These are phyloP conservation scores for Coprinopsis sp. DNA, from an alignment of 768 basidiomycete genomes.

Conservation along the genomic window DNA sequence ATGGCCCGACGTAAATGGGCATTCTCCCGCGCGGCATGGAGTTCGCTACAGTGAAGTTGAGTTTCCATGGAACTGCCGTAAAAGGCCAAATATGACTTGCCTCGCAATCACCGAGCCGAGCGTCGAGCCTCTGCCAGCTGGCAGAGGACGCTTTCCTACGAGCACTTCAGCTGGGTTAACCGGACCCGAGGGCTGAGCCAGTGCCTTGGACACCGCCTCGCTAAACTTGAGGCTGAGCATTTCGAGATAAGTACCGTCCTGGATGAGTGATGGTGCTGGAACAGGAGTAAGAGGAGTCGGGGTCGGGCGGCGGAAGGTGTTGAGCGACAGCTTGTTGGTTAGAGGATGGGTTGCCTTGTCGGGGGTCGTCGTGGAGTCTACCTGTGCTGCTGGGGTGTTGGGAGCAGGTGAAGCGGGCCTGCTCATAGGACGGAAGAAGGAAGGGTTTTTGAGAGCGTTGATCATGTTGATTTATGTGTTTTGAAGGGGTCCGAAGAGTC, in stretches of 20 bases:
- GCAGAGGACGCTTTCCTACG: constrained; percentile 67
- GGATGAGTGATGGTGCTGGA: constrained; percentile 46
- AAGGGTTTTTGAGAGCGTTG: constrained; percentile 63
- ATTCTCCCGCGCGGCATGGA: constrained; percentile 60
- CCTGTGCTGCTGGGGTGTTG: constrained; percentile 26
- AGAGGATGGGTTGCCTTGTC: constrained; percentile 50
- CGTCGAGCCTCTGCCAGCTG: constrained; percentile 64
- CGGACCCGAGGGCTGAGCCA: constrained; percentile 59
- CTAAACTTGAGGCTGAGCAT: constrained; percentile 72
- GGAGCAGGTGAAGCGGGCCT: constrained; percentile 61
- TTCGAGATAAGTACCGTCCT: constrained; percentile 79
- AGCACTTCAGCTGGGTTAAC: constrained; percentile 47
- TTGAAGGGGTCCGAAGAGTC: constrained; percentile 7
- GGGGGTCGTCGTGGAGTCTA: constrained; percentile 32
- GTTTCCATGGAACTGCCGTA: constrained; percentile 10
- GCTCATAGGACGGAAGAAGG: constrained; percentile 60
- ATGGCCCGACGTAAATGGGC: constrained; percentile 64
- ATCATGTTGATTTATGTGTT: constrained; percentile 36
- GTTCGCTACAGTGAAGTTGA: constrained; percentile 45
- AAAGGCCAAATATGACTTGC: constrained; percentile 40
- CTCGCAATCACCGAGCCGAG: constrained; percentile 65
- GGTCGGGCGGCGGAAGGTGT: constrained; percentile 53
- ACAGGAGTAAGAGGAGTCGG: constrained; percentile 36
- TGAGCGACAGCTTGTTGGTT: constrained; percentile 56
- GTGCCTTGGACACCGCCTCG: constrained; percentile 75